phyloP scores from a whole-genome alignment of 805 yeast genomes.

The Metschnikowia chrysomelidarum region DNA sequence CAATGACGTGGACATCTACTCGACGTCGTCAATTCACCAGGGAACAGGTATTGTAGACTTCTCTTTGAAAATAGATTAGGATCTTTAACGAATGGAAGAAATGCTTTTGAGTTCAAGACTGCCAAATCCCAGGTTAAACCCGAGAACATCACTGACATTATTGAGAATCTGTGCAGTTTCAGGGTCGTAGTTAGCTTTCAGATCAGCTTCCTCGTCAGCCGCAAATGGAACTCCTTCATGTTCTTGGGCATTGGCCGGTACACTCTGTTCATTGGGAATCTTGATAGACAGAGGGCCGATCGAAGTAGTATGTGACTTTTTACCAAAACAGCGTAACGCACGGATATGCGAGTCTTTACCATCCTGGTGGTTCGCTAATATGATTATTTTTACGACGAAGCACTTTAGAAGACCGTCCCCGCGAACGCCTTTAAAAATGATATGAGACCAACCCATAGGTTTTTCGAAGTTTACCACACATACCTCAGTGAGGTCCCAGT shows the following conservation, averaged over 20 bases:
- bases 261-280: conserved; percentile 11
- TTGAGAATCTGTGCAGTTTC: conserved; percentile 26
- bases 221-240: conserved; percentile 1
- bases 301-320: conserved; percentile 22
- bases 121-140: conserved; percentile 44
- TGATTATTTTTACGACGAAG: conserved; percentile 58
- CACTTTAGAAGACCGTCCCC: conserved; percentile 61
- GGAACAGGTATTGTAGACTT: conserved; percentile 84
- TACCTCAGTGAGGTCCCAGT: conserved; percentile 75
- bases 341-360: conserved; percentile 95
- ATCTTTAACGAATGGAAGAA: conserved; percentile 33
- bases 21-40: conserved; percentile 90
- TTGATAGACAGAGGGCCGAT: conserved; percentile 11
- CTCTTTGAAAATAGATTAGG: conserved; percentile 62
- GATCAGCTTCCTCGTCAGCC: conserved; percentile 11
- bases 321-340: conserved; percentile 58
- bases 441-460: conserved; percentile 78
- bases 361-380: conserved; percentile 81
- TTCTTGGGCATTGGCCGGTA: conserved; percentile 15
- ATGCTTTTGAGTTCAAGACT: conserved; percentile 36
- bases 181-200: conserved; percentile 17
- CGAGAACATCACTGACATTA: conserved; percentile 38
- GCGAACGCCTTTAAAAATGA: conserved; percentile 55
- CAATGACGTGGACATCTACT: conserved; percentile 81
- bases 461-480: conserved; percentile 54